These are phyloP conservation scores for Pisolithus microcarpus DNA, from an alignment of 768 basidiomycete genomes.

Conservation along the genomic window DNA sequence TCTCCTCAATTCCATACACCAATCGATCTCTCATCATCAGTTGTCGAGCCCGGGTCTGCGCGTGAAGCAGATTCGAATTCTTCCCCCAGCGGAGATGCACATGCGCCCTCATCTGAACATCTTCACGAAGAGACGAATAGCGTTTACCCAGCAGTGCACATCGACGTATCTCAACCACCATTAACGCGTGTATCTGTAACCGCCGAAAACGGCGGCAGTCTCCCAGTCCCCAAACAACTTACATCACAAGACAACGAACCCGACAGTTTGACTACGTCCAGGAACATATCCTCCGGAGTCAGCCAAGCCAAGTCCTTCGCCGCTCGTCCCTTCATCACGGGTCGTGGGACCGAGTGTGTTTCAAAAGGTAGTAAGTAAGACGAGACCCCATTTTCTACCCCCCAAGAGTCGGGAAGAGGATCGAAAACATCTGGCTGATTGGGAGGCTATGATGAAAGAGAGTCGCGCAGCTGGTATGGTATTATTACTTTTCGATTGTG, in stretches of 20 bases:
- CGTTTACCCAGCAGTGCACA: slow-evolving; percentile 37
- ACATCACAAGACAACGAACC: not conserved
- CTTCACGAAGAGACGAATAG: slow-evolving; percentile 1
- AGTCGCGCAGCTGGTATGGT: slow-evolving; percentile 64
- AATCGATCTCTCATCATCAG: slow-evolving; percentile 7
- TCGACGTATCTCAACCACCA: slow-evolving; percentile 35
- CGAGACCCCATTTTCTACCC: slow-evolving; percentile 78
- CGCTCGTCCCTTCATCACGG: slow-evolving; percentile 24
- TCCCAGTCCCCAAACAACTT: not conserved
- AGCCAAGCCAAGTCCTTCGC: slow-evolving; percentile 17
- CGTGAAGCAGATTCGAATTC: slow-evolving; percentile 3
- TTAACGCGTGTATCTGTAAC: slow-evolving; percentile 22
- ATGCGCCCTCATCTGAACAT: slow-evolving; percentile 1
- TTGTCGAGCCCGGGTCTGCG: slow-evolving; percentile 19
- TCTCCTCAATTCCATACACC: slow-evolving; percentile 20
- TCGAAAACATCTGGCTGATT: slow-evolving; percentile 74
- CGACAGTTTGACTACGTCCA: not conserved
- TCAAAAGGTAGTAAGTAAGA: slow-evolving; percentile 77
- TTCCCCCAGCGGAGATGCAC: not conserved
- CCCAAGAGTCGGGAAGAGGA: slow-evolving; percentile 77
- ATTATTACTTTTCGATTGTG: slow-evolving; percentile 4
- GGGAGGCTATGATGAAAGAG: slow-evolving; percentile 83
- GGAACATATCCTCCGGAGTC: slow-evolving; percentile 7
- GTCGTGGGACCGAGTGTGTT: slow-evolving; percentile 63
- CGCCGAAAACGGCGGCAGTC: not conserved